Evolutionary conservation across 352 stramenopile species (phyloP).

Genomic region (Phytopythium litorale): DNA sequence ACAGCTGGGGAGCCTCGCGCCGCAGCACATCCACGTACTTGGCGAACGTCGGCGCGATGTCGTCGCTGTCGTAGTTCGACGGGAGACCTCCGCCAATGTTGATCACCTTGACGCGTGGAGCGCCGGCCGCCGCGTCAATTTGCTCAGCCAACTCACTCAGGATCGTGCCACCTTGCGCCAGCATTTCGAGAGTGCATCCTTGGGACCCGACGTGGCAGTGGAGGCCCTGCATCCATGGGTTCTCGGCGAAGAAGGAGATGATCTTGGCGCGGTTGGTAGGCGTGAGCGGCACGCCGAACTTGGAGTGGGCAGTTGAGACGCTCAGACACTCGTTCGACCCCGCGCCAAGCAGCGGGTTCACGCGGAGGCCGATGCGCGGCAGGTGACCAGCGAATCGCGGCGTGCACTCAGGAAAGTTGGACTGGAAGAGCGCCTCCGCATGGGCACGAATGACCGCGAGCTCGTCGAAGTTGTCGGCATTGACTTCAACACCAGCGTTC

Average conservation of each 20-base stretch:
- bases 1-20: constrained; percentile 69
- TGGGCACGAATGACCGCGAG: constrained; percentile 81
- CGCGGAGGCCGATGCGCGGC: constrained; percentile 83
- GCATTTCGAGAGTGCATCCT: constrained; percentile 80
- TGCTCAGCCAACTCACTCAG: constrained; percentile 84
- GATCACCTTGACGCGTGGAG: constrained; percentile 72
- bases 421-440: constrained; percentile 89
- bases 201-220: constrained; percentile 89
- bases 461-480: constrained; percentile 90
- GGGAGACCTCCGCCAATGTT: constrained; percentile 92
- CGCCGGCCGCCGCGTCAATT: constrained; percentile 64
- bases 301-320: constrained; percentile 88
- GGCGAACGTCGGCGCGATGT: constrained; percentile 68
- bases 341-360: constrained; percentile 89
- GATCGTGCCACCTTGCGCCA: constrained; percentile 66
- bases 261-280: constrained; percentile 48
- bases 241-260: constrained; percentile 70
- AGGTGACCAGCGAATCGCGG: constrained; percentile 52
- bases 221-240: constrained; percentile 85
- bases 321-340: constrained; percentile 86
- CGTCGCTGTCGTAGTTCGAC: constrained; percentile 83
- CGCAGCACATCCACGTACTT: constrained; percentile 82
- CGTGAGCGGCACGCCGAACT: constrained; percentile 89
- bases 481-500: constrained; percentile 81
- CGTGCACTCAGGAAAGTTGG: constrained; percentile 60